Evolutionary conservation across 140 eudicot genomes (phyloP).

Genomic region (Erigeron philadelphicus): DNA sequence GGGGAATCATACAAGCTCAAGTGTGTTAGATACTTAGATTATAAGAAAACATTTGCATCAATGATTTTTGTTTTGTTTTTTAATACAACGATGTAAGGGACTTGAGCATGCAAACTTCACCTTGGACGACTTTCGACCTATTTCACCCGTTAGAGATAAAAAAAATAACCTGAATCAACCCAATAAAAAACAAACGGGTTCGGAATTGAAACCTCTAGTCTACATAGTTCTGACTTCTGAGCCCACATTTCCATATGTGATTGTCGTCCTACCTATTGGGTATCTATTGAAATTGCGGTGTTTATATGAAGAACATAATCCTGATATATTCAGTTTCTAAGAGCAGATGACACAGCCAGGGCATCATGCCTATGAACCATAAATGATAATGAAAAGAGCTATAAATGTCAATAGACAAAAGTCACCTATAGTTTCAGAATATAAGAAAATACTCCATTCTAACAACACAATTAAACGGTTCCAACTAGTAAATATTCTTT

Average conservation of each 20-base stretch:
- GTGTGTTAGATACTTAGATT: background rate
- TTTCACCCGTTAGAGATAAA: no score
- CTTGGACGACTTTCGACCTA: no score
- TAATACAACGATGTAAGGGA: background rate
- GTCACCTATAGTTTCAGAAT: background rate
- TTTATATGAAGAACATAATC: background rate
- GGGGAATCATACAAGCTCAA: slow-evolving; percentile 8
- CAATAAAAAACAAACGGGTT: no score
- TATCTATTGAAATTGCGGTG: background rate
- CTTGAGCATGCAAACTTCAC: no score
- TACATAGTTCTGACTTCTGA: no score
- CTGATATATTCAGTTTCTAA: background rate
- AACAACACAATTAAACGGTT: background rate
- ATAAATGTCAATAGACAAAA: background rate
- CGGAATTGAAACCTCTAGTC: no score
- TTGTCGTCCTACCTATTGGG: background rate
- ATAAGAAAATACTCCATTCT: background rate
- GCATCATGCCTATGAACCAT: background rate
- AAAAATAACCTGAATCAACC: no score
- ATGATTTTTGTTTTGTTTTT: background rate
- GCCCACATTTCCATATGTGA: background rate
- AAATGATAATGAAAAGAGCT: background rate
- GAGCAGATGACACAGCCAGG: background rate
- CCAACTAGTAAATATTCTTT: background rate
- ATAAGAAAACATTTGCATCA: no score